A percentile compares a stretch with the other conserved stretches of the same genome.
phyloP scores from a whole-genome alignment of 805 yeast genomes.

The Candida dendrica region DNA sequence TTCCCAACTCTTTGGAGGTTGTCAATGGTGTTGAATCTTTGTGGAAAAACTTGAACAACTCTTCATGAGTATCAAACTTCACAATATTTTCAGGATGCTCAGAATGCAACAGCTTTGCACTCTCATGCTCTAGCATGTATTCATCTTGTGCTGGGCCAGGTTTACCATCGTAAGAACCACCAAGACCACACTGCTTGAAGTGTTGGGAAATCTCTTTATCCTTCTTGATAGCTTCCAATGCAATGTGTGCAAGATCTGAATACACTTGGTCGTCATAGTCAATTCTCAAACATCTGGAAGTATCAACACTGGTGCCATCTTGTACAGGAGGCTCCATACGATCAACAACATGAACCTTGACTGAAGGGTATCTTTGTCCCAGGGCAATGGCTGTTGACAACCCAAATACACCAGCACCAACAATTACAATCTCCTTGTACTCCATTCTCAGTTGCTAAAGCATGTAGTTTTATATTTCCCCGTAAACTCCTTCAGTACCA shows the following conservation, averaged over 20 bases:
- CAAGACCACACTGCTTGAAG: conserved; percentile 11
- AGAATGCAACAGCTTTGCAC: conserved; percentile 1
- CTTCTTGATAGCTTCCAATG: conserved; percentile 4
- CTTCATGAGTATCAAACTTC: background rate
- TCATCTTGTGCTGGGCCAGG: background rate
- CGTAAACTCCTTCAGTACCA: too few species aligned
- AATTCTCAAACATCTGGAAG: conserved; percentile 9
- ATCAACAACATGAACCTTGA: conserved; percentile 7
- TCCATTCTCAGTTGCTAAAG: too few species aligned
- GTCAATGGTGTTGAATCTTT: background rate
- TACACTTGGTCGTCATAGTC: conserved; percentile 9
- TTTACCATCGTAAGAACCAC: conserved; percentile 5
- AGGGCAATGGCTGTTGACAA: conserved; percentile 31
- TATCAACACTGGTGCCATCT: conserved; percentile 12
- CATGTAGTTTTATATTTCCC: too few species aligned
- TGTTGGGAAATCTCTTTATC: conserved; percentile 6
- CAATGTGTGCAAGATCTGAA: conserved; percentile 5
- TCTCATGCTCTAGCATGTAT: background rate
- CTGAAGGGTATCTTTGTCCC: conserved; percentile 6
- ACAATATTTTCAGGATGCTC: background rate
- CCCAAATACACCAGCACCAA: conserved; percentile 44
- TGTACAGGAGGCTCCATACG: conserved; percentile 12
- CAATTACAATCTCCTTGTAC: conserved; percentile 22
- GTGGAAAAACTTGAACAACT: conserved; percentile 4
- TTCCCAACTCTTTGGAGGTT: background rate